Evolutionary conservation across 192 early-diverging fungal species (phyloP).

Genomic region (Linnemannia exigua): DNA sequence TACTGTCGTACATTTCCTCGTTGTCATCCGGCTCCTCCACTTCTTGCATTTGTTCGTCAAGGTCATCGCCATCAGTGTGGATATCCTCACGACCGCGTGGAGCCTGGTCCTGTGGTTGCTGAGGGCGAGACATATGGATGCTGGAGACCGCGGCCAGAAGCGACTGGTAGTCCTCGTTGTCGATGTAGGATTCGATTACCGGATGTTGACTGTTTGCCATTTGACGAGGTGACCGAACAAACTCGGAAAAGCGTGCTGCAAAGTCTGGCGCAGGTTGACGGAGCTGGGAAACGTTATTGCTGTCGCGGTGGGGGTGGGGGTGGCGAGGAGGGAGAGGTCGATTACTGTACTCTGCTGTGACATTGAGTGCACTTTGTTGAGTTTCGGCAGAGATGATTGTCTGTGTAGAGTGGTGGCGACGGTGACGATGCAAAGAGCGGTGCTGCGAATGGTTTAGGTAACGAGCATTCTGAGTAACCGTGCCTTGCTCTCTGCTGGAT

Average conservation of each 20-base stretch:
- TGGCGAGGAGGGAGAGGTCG: background rate
- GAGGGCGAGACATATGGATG: constrained; percentile 23
- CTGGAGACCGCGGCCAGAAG: constrained; percentile 31
- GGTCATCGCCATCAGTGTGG: background rate
- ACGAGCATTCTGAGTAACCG: background rate
- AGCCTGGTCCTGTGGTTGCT: background rate
- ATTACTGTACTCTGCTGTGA: background rate
- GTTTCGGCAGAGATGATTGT: background rate
- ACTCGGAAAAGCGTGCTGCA: constrained; percentile 21
- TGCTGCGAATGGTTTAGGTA: background rate
- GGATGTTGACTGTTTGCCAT: constrained; percentile 20
- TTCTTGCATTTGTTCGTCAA: background rate
- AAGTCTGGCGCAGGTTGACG: constrained; percentile 3
- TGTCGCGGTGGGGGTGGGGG: background rate
- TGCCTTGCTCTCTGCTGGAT: background rate
- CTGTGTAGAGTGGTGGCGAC: background rate
- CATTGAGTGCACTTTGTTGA: background rate
- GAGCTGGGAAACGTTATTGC: background rate
- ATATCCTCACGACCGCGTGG: background rate
- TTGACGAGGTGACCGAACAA: constrained; percentile 25
- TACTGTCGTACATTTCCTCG: background rate
- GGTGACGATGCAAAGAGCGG: background rate
- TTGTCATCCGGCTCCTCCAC: background rate
- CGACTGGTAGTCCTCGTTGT: constrained; percentile 36
- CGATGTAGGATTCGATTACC: constrained; percentile 35